A percentile compares a stretch with the other conserved stretches of the same genome.
These are phyloP conservation scores for Clarireedia paspali DNA, from an alignment of 2,329 filamentous ascomycete species.

Conservation along the genomic window DNA sequence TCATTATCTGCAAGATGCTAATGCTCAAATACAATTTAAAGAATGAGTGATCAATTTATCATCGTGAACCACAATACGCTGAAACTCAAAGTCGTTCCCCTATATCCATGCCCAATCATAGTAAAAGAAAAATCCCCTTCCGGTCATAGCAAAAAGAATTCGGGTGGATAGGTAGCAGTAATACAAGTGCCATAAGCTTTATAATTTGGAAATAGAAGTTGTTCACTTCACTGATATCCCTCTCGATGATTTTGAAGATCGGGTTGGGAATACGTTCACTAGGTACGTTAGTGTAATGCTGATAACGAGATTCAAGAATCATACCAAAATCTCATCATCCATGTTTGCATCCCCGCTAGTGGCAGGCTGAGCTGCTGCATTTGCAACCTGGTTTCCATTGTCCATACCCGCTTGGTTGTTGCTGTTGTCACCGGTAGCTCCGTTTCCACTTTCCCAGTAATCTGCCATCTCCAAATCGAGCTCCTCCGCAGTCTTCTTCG, in stretches of 20 bases:
- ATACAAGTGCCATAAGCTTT: constrained; percentile 8
- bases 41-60: not conserved
- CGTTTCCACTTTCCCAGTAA: constrained; percentile 60
- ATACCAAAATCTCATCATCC: constrained; percentile 52
- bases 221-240: not conserved
- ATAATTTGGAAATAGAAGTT: not conserved
- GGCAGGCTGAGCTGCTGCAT: constrained; percentile 31
- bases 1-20: not conserved
- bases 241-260: not conserved
- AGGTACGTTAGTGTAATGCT: not conserved
- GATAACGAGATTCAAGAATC: not conserved
- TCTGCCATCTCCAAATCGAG: constrained; percentile 97
- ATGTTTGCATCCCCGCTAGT: constrained; percentile 50
- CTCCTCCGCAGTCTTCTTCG: constrained; percentile 89
- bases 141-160: not conserved
- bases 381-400: constrained; percentile 29
- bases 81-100: not conserved
- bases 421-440: constrained; percentile 39
- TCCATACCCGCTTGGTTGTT: constrained; percentile 30
- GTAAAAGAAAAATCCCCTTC: constrained; percentile 6
- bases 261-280: not conserved
- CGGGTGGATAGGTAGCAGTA: constrained; percentile 5
- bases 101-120: not conserved
- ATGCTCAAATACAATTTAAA: constrained; percentile 7
- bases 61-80: constrained; percentile 6